Percentiles rank a stretch among this genome's conserved stretches.
Conservation (phyloP, 75 land plant species). For the Adiantum capillusveneris region DNA sequence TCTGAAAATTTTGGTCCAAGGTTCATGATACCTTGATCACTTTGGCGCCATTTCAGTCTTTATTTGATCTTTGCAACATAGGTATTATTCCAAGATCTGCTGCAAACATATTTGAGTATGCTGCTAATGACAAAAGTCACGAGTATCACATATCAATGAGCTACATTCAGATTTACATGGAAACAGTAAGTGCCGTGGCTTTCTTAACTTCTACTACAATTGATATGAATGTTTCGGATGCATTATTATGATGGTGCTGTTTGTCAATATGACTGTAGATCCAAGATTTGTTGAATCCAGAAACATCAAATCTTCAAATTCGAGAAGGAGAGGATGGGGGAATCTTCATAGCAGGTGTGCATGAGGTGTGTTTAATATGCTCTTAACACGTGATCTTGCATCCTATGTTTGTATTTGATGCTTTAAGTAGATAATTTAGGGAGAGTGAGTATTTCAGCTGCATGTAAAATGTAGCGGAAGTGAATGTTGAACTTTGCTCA, state of each 20-base stretch:
- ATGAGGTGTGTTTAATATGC: conserved; percentile 15
- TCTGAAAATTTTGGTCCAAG: too few species aligned
- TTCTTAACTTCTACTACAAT: not conserved
- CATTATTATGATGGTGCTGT: not conserved
- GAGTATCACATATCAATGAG: conserved; percentile 34
- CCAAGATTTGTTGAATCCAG: conserved; percentile 30
- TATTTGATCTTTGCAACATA: conserved; percentile 5
- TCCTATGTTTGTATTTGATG: too few species aligned
- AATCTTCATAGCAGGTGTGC: conserved; percentile 26
- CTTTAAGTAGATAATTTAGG: too few species aligned
- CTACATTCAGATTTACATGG: conserved; percentile 39
- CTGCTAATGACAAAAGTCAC: conserved; percentile 18
- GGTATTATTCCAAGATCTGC: conserved; percentile 37
- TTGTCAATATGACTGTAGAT: conserved; percentile 11
- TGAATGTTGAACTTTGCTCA: too few species aligned
- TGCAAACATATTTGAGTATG: conserved; percentile 28
- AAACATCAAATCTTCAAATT: conserved; percentile 27
- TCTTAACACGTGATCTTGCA: too few species aligned
- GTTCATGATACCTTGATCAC: too few species aligned
- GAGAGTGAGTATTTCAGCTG: too few species aligned
- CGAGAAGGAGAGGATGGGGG: conserved; percentile 24
- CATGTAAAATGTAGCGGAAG: too few species aligned
- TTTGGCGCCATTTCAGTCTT: too few species aligned
- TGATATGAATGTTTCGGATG: too few species aligned
- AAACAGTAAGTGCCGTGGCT: conserved; percentile 11